Evolutionary conservation across 1,284 basidiomycete species (phyloP).

Genomic region (Tilletia setariae): DNA sequence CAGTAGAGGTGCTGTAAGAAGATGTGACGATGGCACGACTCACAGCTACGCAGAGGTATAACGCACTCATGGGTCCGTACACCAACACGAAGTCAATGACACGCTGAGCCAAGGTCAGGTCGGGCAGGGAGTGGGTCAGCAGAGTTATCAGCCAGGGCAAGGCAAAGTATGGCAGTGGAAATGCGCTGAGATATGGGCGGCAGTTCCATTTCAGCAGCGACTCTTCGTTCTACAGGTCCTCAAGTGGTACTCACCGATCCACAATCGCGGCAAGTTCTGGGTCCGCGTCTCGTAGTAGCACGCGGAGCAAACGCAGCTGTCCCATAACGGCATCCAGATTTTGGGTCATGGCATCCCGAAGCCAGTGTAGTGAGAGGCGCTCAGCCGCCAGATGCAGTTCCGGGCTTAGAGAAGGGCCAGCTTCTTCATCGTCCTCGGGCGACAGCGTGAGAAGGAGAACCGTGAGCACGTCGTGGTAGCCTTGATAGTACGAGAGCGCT

Average conservation of each 20-base stretch:
- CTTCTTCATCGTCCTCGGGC: slow-evolving; percentile 37
- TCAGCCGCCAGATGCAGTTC: slow-evolving; percentile 46
- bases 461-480: slow-evolving; percentile 87
- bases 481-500: slow-evolving; percentile 74
- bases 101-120: slow-evolving; percentile 66
- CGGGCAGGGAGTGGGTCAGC: slow-evolving; percentile 80
- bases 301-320: slow-evolving; percentile 64
- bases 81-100: slow-evolving; percentile 82
- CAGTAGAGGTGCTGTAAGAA: background rate
- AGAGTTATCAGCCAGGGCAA: slow-evolving; percentile 85
- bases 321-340: slow-evolving; percentile 81
- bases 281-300: slow-evolving; percentile 62
- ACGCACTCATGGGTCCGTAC: slow-evolving; percentile 72
- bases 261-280: slow-evolving; percentile 67
- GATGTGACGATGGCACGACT: slow-evolving; percentile 50
- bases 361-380: slow-evolving; percentile 73
- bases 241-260: slow-evolving; percentile 58
- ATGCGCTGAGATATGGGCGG: slow-evolving; percentile 53
- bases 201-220: slow-evolving; percentile 12
- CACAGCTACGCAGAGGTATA: slow-evolving; percentile 79
- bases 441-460: slow-evolving; percentile 77
- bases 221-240: too few species aligned
- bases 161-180: slow-evolving; percentile 77
- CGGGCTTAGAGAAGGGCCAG: background rate
- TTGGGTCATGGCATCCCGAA: slow-evolving; percentile 82